Conservation (phyloP, 2,329 filamentous ascomycete species). For the Aspergillus piperis region DNA sequence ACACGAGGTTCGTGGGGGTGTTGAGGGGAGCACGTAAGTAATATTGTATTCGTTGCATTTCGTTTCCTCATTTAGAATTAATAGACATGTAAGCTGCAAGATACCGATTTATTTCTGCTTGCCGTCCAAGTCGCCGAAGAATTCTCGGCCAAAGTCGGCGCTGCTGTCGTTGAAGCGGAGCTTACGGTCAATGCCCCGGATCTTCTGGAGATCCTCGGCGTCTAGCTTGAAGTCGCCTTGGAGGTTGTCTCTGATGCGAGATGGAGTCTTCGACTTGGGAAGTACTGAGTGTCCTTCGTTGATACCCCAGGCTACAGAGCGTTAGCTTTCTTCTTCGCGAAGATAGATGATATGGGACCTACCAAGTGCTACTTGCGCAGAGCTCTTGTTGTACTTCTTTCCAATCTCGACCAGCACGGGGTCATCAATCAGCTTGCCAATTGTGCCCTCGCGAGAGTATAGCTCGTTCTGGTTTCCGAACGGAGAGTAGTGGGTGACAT, state of each 20-base stretch:
- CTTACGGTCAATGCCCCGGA: slow-evolving; percentile 60
- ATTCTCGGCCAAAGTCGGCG: slow-evolving; percentile 57
- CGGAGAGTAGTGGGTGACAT: slow-evolving; percentile 57
- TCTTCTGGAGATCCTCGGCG: slow-evolving; percentile 58
- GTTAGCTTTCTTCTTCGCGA: background rate
- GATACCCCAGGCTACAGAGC: slow-evolving; percentile 53
- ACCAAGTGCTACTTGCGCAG: slow-evolving; percentile 55
- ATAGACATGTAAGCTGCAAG: background rate
- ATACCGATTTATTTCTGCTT: slow-evolving; percentile 33
- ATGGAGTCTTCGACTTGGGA: slow-evolving; percentile 53
- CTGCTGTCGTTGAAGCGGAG: slow-evolving; percentile 64
- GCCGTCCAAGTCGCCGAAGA: slow-evolving; percentile 62
- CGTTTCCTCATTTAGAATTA: background rate
- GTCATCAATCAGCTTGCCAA: slow-evolving; percentile 55
- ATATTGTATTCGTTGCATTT: background rate
- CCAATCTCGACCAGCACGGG: slow-evolving; percentile 53
- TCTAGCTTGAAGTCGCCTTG: slow-evolving; percentile 61
- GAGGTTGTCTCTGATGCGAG: slow-evolving; percentile 47
- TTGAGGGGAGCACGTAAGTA: background rate
- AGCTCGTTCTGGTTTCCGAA: slow-evolving; percentile 57
- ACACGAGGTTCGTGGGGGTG: background rate
- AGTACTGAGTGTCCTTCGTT: slow-evolving; percentile 54
- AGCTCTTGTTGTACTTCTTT: slow-evolving; percentile 54
- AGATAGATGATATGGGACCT: slow-evolving; percentile 12
- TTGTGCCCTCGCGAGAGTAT: slow-evolving; percentile 47